phyloP scores from a whole-genome alignment of 495 filamentous ascomycete genomes.

The Evansstolkia leycettana region DNA sequence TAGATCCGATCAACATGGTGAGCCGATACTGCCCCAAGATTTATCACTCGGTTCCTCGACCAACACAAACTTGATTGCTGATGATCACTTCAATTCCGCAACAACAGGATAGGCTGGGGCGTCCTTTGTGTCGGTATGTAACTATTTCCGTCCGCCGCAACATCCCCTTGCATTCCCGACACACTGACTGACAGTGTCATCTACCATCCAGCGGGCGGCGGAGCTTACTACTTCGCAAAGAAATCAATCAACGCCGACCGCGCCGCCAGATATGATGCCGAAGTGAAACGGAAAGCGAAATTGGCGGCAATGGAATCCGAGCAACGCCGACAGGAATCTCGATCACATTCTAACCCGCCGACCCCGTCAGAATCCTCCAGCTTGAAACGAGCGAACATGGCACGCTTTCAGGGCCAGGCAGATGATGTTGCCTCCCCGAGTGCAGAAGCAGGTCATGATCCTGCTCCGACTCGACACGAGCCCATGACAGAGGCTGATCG shows the following conservation, averaged over 20 bases:
- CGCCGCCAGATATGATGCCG: conserved; percentile 52
- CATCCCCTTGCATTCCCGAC: too few relatives aligned
- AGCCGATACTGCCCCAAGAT: conserved; percentile 7
- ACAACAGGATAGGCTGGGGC: conserved; percentile 69
- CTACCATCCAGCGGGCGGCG: conserved; percentile 56
- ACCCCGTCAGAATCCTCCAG: conserved; percentile 15
- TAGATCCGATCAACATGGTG: conserved; percentile 45
- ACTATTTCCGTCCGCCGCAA: too few relatives aligned
- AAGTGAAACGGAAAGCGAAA: conserved; percentile 50
- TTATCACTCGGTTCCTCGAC: neutral
- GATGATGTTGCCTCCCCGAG: conserved; percentile 65
- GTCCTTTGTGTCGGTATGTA: conserved; percentile 61
- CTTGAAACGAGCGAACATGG: conserved; percentile 23
- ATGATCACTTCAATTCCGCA: neutral
- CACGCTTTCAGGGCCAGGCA: conserved; percentile 20
- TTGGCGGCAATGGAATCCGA: conserved; percentile 44
- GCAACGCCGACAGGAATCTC: conserved; percentile 24
- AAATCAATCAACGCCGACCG: conserved; percentile 84
- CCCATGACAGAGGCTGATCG: conserved; percentile 59
- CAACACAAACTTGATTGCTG: neutral
- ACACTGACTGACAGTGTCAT: too few relatives aligned
- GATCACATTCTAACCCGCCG: conserved; percentile 5
- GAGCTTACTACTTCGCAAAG: conserved; percentile 95
- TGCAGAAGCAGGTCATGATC: conserved; percentile 65
- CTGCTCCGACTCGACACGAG: conserved; percentile 75